Base-by-base conservation (phyloP, 805 yeast genomes). In the Ogataea henricii region DNA sequence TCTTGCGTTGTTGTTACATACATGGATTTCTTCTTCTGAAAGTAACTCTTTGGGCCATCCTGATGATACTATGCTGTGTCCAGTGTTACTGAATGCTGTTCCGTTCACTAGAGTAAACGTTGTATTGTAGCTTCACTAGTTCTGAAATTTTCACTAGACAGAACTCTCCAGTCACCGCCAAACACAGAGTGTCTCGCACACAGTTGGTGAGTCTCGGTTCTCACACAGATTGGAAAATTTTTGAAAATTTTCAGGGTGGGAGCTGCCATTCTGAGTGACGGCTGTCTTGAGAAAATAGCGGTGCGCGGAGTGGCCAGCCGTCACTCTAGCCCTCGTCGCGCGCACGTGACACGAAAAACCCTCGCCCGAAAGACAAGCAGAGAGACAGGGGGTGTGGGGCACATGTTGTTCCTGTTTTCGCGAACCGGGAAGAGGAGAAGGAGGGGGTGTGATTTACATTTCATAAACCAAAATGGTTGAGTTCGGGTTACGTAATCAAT, bases 11-110 rank as follows among this genome's bases (percentile, higher is more conserved):
- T 39, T 13, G 18, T 26, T 79, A 88, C 94, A 81, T 88, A 90
- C 94, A 91, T 81, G 97, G 96, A 78, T 90, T 91, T 85, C 96
- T 89, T 85, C 96, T 89, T 87, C 97, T 89, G 88, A 83, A 91
- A 67, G 97, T 90, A 78, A 91, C 95, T 86, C 99, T 92, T 82
- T 90, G 96, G 77, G 97, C 99, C 99, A 94, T 94, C 80, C 53
- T 53, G 30, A 30, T 26, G 29, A 33, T 36, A 35, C 32, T 43
- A 43, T 41, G 49, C 45, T 47, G 41, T 52, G 52, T 43, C 42
- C 42, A 39, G 42, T 39, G 42, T 39, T 39, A 38, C 41, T 38
- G 41, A 22, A 38, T 38, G 42, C 46, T 49, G 39, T 33, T 23
- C 27, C 21, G 9, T 14, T 5, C 9, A 30, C n/a, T n/a, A 16